Conservation (phyloP, 2,329 filamentous ascomycete genomes). For the Trichoderma harzianum region DNA sequence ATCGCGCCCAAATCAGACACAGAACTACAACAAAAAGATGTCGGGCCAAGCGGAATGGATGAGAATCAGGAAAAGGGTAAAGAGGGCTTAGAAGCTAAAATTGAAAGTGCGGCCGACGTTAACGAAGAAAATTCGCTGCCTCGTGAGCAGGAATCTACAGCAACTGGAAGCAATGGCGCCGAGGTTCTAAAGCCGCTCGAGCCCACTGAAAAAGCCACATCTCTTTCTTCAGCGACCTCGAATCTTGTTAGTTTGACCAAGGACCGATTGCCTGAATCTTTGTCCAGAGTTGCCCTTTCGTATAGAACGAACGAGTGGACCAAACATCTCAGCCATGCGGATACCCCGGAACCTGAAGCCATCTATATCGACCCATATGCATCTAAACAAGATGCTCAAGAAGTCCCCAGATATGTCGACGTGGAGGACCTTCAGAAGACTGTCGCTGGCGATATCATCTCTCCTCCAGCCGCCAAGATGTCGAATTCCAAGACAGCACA, state of each 20-base stretch:
- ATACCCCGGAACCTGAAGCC: conserved; percentile 64
- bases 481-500: conserved; percentile 31
- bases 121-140: neutral
- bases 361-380: conserved; percentile 45
- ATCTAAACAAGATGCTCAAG: conserved; percentile 31
- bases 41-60: neutral
- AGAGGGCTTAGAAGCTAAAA: neutral
- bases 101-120: neutral
- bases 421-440: conserved; percentile 64
- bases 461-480: conserved; percentile 29
- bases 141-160: conserved; percentile 8
- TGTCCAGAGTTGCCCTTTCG: conserved; percentile 74
- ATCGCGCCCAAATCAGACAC: neutral
- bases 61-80: neutral
- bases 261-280: conserved; percentile 62
- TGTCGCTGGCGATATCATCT: conserved; percentile 47
- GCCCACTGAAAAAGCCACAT: conserved; percentile 37
- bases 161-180: neutral
- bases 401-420: conserved; percentile 59
- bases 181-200: conserved; percentile 14
- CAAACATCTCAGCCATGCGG: conserved; percentile 78
- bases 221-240: conserved; percentile 41
- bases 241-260: conserved; percentile 50
- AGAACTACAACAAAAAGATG: neutral
- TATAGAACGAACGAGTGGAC: conserved; percentile 97